phyloP scores from a whole-genome alignment of 371 early-diverging fungal genomes.

The Mucor lusitanicus region DNA sequence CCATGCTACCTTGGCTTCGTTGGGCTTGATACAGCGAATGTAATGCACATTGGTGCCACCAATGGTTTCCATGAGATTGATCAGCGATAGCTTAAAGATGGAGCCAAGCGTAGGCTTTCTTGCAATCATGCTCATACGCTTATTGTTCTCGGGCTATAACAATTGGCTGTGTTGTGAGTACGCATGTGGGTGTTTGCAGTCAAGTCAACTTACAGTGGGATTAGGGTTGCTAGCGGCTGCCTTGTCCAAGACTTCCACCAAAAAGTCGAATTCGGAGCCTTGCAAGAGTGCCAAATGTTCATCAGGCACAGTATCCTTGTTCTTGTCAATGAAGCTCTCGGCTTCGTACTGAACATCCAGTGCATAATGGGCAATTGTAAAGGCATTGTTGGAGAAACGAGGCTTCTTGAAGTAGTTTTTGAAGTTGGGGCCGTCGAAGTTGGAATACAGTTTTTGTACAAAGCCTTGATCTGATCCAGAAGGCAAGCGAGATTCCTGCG shows the following conservation, averaged over 20 bases:
- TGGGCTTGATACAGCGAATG: conserved; percentile 98
- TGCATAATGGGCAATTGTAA: conserved; percentile 92
- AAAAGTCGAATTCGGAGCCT: conserved; percentile 69
- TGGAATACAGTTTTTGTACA: conserved; percentile 82
- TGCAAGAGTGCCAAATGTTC: conserved; percentile 80
- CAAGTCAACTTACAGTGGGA: conserved; percentile 25
- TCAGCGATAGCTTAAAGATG: conserved; percentile 83
- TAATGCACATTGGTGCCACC: conserved; percentile 93
- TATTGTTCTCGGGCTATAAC: conserved; percentile 40
- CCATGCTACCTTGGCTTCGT: conserved; percentile 90
- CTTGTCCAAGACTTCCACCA: conserved; percentile 70
- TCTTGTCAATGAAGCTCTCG: conserved; percentile 98
- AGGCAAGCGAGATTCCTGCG: conserved; percentile 87
- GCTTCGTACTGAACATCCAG: conserved; percentile 88
- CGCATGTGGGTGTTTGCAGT: not conserved
- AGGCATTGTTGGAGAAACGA: conserved; percentile 82
- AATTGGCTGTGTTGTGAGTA: not conserved
- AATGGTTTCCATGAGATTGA: conserved; percentile 92
- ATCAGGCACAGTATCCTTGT: conserved; percentile 97
- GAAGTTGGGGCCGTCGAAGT: conserved; percentile 69
- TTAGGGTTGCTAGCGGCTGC: conserved; percentile 49
- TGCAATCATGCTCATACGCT: conserved; percentile 62
- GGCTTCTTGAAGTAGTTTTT: conserved; percentile 90
- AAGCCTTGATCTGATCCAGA: conserved; percentile 84
- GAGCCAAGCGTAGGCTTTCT: conserved; percentile 88